phyloP scores from a whole-genome alignment of 1,284 basidiomycete genomes.

The Porogramme epimiltina region DNA sequence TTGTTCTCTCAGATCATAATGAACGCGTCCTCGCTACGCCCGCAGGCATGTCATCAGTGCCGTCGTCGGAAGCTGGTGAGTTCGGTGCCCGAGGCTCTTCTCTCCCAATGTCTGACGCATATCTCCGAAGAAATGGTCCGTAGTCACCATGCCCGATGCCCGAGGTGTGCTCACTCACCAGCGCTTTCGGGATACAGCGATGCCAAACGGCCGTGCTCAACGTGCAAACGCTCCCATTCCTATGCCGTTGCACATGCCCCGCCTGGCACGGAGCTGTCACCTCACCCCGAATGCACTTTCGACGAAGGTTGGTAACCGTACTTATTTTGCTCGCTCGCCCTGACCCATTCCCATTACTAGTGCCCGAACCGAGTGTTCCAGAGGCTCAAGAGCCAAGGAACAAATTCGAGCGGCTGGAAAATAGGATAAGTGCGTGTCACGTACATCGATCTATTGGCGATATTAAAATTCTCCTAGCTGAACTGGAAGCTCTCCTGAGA shows the following conservation, averaged over 20 bases:
- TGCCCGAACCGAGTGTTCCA: slow-evolving; percentile 36
- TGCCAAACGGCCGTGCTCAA: slow-evolving; percentile 65
- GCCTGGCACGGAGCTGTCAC: slow-evolving; percentile 51
- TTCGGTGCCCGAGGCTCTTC: slow-evolving; percentile 4
- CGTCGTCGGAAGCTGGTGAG: slow-evolving; percentile 72
- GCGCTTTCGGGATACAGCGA: slow-evolving; percentile 26
- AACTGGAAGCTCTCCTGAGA: slow-evolving; percentile 54
- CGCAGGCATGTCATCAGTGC: slow-evolving; percentile 52
- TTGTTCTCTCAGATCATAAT: background rate
- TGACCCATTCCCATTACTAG: slow-evolving; percentile 27
- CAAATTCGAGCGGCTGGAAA: slow-evolving; percentile 63
- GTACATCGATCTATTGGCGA: too few species aligned
- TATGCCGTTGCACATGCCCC: slow-evolving; percentile 60
- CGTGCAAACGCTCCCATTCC: slow-evolving; percentile 66
- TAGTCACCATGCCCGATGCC: slow-evolving; percentile 25
- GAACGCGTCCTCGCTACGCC: background rate
- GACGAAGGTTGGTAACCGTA: slow-evolving; percentile 50
- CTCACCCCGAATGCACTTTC: slow-evolving; percentile 65
- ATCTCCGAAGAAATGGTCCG: slow-evolving; percentile 34
- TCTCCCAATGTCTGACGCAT: slow-evolving; percentile 6
- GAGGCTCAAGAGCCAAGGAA: slow-evolving; percentile 52
- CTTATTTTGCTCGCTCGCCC: background rate
- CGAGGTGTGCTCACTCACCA: slow-evolving; percentile 21
- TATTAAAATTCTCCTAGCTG: slow-evolving; percentile 42
- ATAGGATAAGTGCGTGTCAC: slow-evolving; percentile 57